Evolutionary conservation across 2,329 filamentous ascomycete genomes (phyloP).

Genomic region (Amauroascus niger): DNA sequence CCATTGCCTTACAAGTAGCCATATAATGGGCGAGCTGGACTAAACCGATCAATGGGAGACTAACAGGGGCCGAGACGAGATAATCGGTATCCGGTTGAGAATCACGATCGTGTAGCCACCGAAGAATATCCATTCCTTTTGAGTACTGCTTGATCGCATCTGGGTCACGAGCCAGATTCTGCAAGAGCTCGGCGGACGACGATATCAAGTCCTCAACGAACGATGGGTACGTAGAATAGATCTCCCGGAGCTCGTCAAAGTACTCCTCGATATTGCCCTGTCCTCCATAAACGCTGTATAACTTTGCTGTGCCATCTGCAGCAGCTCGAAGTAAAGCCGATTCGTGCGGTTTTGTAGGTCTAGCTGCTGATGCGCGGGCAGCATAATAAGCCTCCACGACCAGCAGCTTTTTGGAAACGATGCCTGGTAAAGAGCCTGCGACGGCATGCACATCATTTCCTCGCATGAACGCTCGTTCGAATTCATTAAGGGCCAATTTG

Average conservation of each 20-base stretch:
- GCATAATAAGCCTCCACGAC: slow-evolving; percentile 88
- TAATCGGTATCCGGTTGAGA: slow-evolving; percentile 90
- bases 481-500: slow-evolving; percentile 87
- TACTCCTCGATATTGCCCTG: slow-evolving; percentile 99
- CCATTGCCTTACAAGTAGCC: slow-evolving; percentile 84
- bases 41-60: slow-evolving; percentile 88
- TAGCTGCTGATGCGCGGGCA: slow-evolving; percentile 70
- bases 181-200: slow-evolving; percentile 75
- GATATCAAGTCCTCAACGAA: slow-evolving; percentile 81
- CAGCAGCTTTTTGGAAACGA: slow-evolving; percentile 81
- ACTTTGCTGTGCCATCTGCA: slow-evolving; percentile 67
- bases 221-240: slow-evolving; percentile 82
- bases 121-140: slow-evolving; percentile 90
- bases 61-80: slow-evolving; percentile 86
- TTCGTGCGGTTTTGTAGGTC: slow-evolving; percentile 82
- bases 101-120: slow-evolving; percentile 83
- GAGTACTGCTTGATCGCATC: slow-evolving; percentile 90
- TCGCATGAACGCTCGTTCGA: slow-evolving; percentile 85
- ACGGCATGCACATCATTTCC: slow-evolving; percentile 95
- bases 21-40: slow-evolving; percentile 94
- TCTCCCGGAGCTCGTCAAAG: slow-evolving; percentile 89
- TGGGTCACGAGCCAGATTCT: slow-evolving; percentile 69
- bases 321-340: slow-evolving; percentile 86
- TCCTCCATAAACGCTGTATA: slow-evolving; percentile 92
- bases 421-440: slow-evolving; percentile 75